Percentiles rank a stretch among this genome's conserved stretches.
Evolutionary conservation across 257 asterid genomes (phyloP).

Genomic region (Primulina huaijiensis): DNA sequence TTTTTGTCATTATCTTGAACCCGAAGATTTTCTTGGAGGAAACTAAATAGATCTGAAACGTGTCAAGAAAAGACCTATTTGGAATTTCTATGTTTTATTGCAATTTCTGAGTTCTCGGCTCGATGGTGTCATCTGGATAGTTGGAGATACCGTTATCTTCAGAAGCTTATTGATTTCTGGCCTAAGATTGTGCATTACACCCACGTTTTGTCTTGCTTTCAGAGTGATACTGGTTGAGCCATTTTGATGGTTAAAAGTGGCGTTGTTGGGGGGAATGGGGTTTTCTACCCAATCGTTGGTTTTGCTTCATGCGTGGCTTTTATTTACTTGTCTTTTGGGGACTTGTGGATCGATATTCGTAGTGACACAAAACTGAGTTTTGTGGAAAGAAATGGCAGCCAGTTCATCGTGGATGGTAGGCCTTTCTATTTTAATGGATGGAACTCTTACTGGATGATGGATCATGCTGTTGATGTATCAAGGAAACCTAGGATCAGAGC

Average conservation of each 20-base stretch:
- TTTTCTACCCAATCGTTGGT: conserved; percentile 81
- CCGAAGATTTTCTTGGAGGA: conserved; percentile 24
- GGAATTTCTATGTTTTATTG: conserved; percentile 25
- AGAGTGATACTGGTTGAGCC: neutral
- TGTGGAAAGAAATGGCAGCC: conserved; percentile 95
- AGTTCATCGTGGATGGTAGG: conserved; percentile 78
- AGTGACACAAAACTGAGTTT: conserved; percentile 53
- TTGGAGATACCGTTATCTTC: conserved; percentile 18
- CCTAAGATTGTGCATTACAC: neutral
- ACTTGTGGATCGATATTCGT: conserved; percentile 49
- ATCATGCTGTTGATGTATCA: conserved; percentile 72
- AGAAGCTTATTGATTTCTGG: conserved; percentile 5
- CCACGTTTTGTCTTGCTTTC: conserved; percentile 18
- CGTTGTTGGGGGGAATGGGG: conserved; percentile 69
- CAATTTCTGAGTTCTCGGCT: conserved; percentile 23
- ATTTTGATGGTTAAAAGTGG: conserved; percentile 42
- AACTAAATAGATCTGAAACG: conserved; percentile 34
- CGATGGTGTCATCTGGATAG: conserved; percentile 14
- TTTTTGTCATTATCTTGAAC: conserved; percentile 33
- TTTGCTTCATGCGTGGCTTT: conserved; percentile 77
- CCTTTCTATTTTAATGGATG: conserved; percentile 91
- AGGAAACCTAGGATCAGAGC: conserved; percentile 57
- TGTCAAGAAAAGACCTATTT: conserved; percentile 20
- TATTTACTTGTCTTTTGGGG: conserved; percentile 84
- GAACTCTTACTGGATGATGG: conserved; percentile 99